Conservation (phyloP, 805 yeast genomes). For the Saccharomyces eubayanus region DNA sequence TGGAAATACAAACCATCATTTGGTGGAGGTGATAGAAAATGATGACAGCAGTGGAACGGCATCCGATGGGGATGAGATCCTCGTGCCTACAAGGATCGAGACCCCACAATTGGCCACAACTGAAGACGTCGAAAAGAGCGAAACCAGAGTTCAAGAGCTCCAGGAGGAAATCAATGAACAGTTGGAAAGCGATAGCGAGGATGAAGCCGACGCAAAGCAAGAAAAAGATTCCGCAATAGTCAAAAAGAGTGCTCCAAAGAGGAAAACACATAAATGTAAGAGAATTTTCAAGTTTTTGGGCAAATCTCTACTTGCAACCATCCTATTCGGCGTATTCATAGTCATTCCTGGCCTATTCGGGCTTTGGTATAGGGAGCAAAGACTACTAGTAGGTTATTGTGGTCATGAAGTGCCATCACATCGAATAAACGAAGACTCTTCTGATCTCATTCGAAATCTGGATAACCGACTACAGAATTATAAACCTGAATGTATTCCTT, state of each 20-base stretch:
- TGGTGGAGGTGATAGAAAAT: constrained; percentile 7
- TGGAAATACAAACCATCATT: neutral
- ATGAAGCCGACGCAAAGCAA: constrained; percentile 24
- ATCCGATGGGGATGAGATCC: neutral
- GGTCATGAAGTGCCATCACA: constrained; percentile 42
- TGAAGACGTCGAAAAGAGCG: constrained; percentile 13
- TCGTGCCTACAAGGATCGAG: constrained; percentile 1
- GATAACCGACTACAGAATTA: constrained; percentile 43
- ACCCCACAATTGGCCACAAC: constrained; percentile 17
- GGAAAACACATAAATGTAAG: neutral
- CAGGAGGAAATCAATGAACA: constrained; percentile 2
- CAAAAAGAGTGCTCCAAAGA: constrained; percentile 8
- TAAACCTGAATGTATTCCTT: constrained; percentile 60
- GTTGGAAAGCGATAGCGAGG: constrained; percentile 1
- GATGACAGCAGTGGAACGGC: constrained; percentile 4
- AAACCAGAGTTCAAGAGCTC: constrained; percentile 8
- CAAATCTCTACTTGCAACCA: constrained; percentile 3
- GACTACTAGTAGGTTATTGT: constrained; percentile 62
- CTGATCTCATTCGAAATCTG: constrained; percentile 29
- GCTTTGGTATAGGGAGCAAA: constrained; percentile 59
- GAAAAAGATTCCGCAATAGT: constrained; percentile 12
- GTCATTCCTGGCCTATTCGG: constrained; percentile 35
- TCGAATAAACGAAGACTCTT: constrained; percentile 25
- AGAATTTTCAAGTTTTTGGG: neutral
- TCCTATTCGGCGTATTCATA: constrained; percentile 31